Base-by-base conservation (phyloP, 306 rosid genomes). In the Carpinus fangiana region DNA sequence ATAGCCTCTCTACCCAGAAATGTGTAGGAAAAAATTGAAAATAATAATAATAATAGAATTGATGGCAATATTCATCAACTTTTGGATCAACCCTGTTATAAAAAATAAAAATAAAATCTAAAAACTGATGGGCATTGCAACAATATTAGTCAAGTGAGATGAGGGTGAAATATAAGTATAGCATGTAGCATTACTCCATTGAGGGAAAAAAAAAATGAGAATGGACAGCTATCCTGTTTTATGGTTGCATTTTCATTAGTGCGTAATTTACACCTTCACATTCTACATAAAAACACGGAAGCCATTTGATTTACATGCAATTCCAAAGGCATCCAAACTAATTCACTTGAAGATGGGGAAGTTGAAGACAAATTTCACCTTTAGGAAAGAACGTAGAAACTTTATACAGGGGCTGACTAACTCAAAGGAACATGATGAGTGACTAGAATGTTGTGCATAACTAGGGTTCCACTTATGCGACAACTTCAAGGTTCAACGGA, bases 401-500 rank as follows among this genome's bases (percentile, higher is more conserved):
- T 61, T 74, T 65, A 43, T 70, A 79, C 57, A 53, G 45, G 78
- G 70, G 52, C 48, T 53, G 4, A 62, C 36, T 51, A 73, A 48
- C 31, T 36, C 55, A 78, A 59, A 16, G 65, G 52, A 34, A 74
- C 31, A 66, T 57, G 61, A 55, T 43, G 18, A 23, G 31, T 43
- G 64, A 46, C 57, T 12, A 74, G 28, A 67, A n/a, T 4, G 28
- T 73, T 74, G 75, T 31, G 12, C 81, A 64, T 61, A 56, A 47
- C 73, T 54, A 34, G 78, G 77, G 20, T 65, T 81, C 68, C 47
- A 72, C 79, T 82, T 78, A 80, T 55, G 55, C 28, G 73, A 79
- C 81, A 78, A 50, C 72, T 85, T 78, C 36, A 43, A 76, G 73
- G 75, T 75, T 73, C 78, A 84, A 84, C 17, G 48, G 54, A 54